Percentiles rank a stretch among this genome's conserved stretches.
These are phyloP conservation scores for Pyrus betulifolia DNA, from an alignment of 306 rosid species.

Conservation along the genomic window DNA sequence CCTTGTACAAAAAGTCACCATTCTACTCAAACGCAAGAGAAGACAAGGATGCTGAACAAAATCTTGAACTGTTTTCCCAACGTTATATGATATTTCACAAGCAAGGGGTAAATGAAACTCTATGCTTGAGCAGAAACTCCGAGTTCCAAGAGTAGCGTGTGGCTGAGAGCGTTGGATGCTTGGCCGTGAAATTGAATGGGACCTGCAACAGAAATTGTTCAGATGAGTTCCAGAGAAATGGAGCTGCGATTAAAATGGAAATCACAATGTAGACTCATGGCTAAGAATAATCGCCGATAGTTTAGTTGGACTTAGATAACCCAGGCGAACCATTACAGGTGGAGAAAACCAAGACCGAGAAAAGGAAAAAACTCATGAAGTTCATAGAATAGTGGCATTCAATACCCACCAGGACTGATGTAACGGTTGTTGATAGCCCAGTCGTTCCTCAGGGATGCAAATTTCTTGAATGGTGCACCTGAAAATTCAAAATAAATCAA, in stretches of 20 bases:
- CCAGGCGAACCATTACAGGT: background rate
- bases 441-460: slow-evolving; percentile 70
- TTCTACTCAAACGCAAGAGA: background rate
- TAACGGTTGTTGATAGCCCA: slow-evolving; percentile 92
- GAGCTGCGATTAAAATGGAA: background rate
- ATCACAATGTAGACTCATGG: background rate
- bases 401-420: slow-evolving; percentile 71
- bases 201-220: slow-evolving; percentile 40
- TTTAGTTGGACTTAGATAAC: background rate
- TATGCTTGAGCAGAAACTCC: slow-evolving; percentile 34
- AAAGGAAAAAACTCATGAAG: background rate
- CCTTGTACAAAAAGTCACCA: background rate
- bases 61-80: background rate
- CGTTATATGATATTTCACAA: slow-evolving; percentile 4
- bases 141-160: slow-evolving; percentile 79
- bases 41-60: slow-evolving; percentile 5
- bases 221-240: background rate
- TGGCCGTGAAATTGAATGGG: slow-evolving; percentile 90
- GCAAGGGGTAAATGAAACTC: background rate
- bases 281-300: background rate
- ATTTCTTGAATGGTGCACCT: slow-evolving; percentile 97
- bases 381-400: background rate
- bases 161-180: slow-evolving; percentile 60
- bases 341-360: background rate
- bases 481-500: slow-evolving; percentile 17